Base-by-base conservation (phyloP, 805 yeast genomes). In the Candida broadrunensis region DNA sequence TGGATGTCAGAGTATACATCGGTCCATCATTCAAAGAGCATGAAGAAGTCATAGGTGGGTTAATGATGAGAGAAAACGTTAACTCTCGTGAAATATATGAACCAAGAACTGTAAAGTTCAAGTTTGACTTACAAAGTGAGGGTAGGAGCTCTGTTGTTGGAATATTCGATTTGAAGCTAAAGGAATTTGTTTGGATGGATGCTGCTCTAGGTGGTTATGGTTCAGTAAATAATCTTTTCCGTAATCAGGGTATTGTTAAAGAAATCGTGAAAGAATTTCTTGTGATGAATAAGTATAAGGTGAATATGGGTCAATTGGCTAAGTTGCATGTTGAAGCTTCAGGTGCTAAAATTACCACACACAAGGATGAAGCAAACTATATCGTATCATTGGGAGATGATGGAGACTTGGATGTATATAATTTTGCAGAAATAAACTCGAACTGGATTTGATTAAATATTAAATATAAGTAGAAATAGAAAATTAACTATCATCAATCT, bases 391-490 rank as follows among this genome's bases (percentile, higher is more conserved):
- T 43, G 14, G 39, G 38, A 14, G 41, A 33, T 13, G 39, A 25
- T 8, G 48, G 46, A 19, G 46, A 42, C 29, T 35, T 42, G 13
- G 44, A 45, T 26, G 37, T 37, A 6, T 39, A 35, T 27, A 39
- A 45, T 42, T 38, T 45, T 17, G 42, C 46, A n/a, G 36, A 33
- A 9, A 45, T 45, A 18, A 42, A 42, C 30, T 37, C 43, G 14
- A 24, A 16, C 7, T 42, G 46, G 44, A 39, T 45, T 21, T 42
- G 32, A 29, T 21, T 21, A 21, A 21, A 21, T 21, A 21, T 7
- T 21, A 21, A 21, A 7, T 21, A 21, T 21, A 21, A n/a, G n/a
- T n/a, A n/a, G n/a, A n/a, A n/a, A n/a, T n/a, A n/a, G n/a, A n/a
- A n/a, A n/a, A n/a, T n/a, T n/a, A n/a, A n/a, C n/a, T n/a, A n/a